Evolutionary conservation across 805 yeast genomes (phyloP).

Genomic region (Saccharomycopsis sp.): DNA sequence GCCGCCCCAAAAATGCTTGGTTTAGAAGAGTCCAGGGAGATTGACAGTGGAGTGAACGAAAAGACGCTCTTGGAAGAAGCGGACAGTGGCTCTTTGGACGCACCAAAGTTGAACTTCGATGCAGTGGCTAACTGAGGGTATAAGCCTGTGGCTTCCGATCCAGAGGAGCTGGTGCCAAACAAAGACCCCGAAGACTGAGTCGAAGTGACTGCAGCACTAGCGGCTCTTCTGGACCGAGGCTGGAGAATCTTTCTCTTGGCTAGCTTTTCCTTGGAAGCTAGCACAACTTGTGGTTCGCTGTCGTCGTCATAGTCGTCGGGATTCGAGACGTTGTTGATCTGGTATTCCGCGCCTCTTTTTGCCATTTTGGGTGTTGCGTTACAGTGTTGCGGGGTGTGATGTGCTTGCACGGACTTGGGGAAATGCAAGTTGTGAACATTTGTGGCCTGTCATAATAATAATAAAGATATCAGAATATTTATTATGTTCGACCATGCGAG

Average conservation of each 20-base stretch:
- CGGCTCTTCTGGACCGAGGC: constrained; percentile 9
- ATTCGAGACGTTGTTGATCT: constrained; percentile 1
- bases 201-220: constrained; percentile 6
- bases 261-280: constrained; percentile 16
- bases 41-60: neutral
- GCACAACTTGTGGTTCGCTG: neutral
- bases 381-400: no score
- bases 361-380: no score
- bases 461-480: no score
- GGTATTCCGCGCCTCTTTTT: constrained; percentile 4
- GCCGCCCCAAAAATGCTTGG: constrained; percentile 5
- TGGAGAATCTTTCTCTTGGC: constrained; percentile 16
- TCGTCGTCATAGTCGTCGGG: constrained; percentile 12
- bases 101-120: neutral
- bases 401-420: no score
- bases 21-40: constrained; percentile 11
- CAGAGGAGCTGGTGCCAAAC: neutral
- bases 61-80: neutral
- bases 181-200: neutral
- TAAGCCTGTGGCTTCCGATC: constrained; percentile 3
- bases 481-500: no score
- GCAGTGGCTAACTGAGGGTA: neutral
- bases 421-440: no score
- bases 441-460: no score
- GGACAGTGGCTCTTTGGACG: neutral